These are phyloP conservation scores for Diutina sp. DNA, from an alignment of 1,139 yeast species.

Conservation along the genomic window DNA sequence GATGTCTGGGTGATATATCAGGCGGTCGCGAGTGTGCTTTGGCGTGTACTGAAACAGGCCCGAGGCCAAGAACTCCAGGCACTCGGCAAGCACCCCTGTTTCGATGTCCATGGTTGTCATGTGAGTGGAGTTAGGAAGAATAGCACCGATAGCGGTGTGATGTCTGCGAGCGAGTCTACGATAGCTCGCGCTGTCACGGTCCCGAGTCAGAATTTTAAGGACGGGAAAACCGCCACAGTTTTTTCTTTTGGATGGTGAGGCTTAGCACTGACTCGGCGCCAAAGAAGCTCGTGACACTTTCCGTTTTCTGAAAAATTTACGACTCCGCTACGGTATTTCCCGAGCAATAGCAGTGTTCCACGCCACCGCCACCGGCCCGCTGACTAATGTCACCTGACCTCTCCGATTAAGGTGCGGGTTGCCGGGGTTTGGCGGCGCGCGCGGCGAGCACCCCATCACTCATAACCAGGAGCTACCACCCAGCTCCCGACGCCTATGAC, in stretches of 20 bases:
- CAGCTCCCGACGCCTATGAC: slow-evolving; percentile 6
- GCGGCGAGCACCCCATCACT: neutral
- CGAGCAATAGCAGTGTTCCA: too few relatives aligned
- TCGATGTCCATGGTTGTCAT: neutral
- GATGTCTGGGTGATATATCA: neutral
- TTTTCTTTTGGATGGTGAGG: neutral
- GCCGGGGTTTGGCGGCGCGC: too few relatives aligned
- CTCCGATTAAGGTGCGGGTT: too few relatives aligned
- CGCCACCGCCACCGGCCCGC: too few relatives aligned
- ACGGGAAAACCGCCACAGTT: neutral
- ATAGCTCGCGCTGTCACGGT: neutral
- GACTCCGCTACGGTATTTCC: too few relatives aligned
- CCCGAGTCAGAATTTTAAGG: neutral
- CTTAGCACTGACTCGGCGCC: neutral
- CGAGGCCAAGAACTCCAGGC: neutral
- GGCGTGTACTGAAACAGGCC: neutral
- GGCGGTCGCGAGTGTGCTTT: neutral
- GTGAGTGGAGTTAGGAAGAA: too few relatives aligned
- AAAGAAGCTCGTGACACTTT: too few relatives aligned
- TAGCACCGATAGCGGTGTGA: neutral
- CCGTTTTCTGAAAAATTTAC: too few relatives aligned
- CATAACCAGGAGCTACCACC: neutral
- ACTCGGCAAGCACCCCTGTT: neutral
- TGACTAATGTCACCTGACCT: too few relatives aligned
- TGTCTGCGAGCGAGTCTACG: neutral